phyloP scores from a whole-genome alignment of 805 yeast genomes.

The Hanseniaspora hatyaiensis region DNA sequence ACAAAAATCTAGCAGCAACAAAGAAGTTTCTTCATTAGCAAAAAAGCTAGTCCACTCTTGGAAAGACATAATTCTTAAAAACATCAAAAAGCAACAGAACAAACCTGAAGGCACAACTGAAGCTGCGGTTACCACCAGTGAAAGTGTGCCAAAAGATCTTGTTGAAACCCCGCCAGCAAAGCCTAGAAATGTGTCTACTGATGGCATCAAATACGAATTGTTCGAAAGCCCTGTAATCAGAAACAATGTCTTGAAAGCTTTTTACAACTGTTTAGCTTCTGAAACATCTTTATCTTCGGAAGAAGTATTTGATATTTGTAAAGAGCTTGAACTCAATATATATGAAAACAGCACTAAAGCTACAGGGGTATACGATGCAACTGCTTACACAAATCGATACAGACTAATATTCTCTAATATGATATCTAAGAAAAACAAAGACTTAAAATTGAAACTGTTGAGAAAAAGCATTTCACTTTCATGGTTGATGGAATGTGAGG shows the following conservation, averaged over 20 bases:
- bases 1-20: conserved; percentile 46
- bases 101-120: conserved; percentile 18
- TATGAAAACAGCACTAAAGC: conserved; percentile 1
- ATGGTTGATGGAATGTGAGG: conserved; percentile 64
- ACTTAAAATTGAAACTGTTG: conserved; percentile 57
- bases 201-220: conserved; percentile 51
- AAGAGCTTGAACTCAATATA: conserved; percentile 62
- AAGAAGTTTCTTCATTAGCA: conserved; percentile 59
- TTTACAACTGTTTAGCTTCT: conserved; percentile 80
- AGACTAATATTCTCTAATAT: conserved; percentile 79
- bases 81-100: conserved; percentile 32
- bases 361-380: conserved; percentile 40
- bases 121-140: background rate
- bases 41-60: conserved; percentile 73
- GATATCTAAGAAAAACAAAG: conserved; percentile 82
- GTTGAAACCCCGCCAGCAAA: conserved; percentile 23
- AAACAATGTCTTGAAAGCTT: conserved; percentile 69
- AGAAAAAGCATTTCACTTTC: conserved; percentile 55
- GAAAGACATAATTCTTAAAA: conserved; percentile 76
- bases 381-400: conserved; percentile 65
- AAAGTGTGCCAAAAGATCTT: conserved; percentile 4
- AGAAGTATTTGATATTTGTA: conserved; percentile 50
- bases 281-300: conserved; percentile 57
- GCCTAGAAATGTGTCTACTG: conserved; percentile 70
- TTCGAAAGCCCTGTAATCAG: conserved; percentile 30